These are phyloP conservation scores for Arthroderma uncinatum DNA, from an alignment of 2,329 filamentous ascomycete genomes.

Conservation along the genomic window DNA sequence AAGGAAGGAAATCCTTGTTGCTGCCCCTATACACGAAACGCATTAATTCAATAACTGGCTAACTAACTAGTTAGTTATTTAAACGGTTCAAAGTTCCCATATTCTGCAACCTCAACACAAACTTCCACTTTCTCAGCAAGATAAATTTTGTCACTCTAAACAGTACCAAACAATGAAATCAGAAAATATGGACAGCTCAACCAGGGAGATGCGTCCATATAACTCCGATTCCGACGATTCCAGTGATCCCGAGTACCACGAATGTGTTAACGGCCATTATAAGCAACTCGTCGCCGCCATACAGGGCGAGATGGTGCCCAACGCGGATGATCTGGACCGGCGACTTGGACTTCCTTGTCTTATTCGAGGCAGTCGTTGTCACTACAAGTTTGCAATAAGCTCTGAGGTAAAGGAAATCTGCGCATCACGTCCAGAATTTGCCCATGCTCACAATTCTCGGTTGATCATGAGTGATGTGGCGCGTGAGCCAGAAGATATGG, in stretches of 20 bases:
- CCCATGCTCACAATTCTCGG: conserved; percentile 2
- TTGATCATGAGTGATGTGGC: conserved; percentile 5
- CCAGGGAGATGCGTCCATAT: too few species aligned
- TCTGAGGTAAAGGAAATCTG: background rate
- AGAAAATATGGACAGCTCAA: too few species aligned
- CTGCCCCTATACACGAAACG: too few species aligned
- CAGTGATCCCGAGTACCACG: too few species aligned
- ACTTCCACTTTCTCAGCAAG: background rate
- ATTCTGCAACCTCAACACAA: background rate
- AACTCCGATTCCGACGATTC: too few species aligned
- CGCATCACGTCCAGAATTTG: background rate
- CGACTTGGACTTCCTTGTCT: background rate
- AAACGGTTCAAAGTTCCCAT: too few species aligned
- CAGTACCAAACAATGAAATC: too few species aligned
- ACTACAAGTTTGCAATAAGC: conserved; percentile 4
- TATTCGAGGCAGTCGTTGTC: conserved; percentile 4
- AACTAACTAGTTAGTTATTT: background rate
- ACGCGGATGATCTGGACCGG: background rate
- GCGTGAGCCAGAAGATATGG: conserved; percentile 1
- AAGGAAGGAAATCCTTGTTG: too few species aligned
- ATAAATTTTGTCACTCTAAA: too few species aligned
- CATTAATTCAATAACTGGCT: background rate
- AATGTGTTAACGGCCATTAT: background rate
- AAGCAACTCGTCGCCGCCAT: background rate
- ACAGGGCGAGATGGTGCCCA: background rate